Evolutionary conservation across 2,329 filamentous ascomycete species (phyloP), one percentile per base, ranked within the genome.

Genomic region (Fusarium ambrosium): DNA sequence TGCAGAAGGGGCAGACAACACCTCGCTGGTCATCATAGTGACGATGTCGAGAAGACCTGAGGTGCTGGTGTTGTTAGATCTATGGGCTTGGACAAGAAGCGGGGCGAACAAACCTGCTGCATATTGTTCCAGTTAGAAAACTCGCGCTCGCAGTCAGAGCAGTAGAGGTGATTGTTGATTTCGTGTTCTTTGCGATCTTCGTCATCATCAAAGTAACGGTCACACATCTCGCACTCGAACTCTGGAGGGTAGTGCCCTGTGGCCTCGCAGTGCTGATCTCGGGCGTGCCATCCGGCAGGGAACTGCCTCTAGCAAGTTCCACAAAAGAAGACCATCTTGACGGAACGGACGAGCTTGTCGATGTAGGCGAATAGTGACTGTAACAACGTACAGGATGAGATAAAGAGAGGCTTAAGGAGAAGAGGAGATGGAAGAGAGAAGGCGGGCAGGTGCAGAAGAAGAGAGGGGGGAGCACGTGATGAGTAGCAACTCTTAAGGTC

Each of bases 1-100:
- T 77, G 80, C 91, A 93, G 76, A 90, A 92, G 0, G 88, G 90
- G 61, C 91, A 93, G 0, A 48, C 82, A 82, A 75, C 27, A 1
- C 29, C 55, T 10, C 5, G 14, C 4, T 1, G 29, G 29, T 13
- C 48, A 5, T 3, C 10, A 11, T 16, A 7, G 8, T n/a, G 45
- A 9, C 43, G 16, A 6, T 64, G 62, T 0, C 22, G 39, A 7
- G 8, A 32, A 2, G 61, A 48, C 7, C 53, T 37, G 2, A 66
- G 22, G 5, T 64, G 71, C 71, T 74, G 43, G 11, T 1, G 7
- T 8, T 1, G 24, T 72, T 10, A 74, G 62, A 1, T 11, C 11
- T 8, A 16, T 11, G 2, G 10, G 3, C n/a, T 2, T n/a, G 7
- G 27, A 61, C 48, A 62, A n/a, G 36, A 16, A 2, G 6, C 4